Evolutionary conservation across 805 yeast species (phyloP), one percentile per base, ranked within the genome.

Genomic region (Kodamaea kakaduensis): DNA sequence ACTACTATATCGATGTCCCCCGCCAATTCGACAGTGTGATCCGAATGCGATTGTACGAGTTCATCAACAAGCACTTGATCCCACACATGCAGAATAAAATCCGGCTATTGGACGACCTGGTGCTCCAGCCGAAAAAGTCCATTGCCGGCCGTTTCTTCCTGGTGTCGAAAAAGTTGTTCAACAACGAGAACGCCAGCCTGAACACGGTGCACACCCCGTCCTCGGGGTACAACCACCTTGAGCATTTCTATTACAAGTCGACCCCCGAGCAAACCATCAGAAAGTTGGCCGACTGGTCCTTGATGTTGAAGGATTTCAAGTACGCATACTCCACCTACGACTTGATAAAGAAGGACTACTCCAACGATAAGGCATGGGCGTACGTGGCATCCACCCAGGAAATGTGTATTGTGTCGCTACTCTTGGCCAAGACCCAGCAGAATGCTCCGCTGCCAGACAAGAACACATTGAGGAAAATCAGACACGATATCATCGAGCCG

Each of bases 281-380:
- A 33, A 82, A 84, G 51, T 64, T 90, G 17, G 97, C 95, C 0
- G 98, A 93, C 56, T 86, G 95, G 86, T 78, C 88, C 5, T 78
- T 90, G 50, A 85, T 93, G 78, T 60, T 89, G n/a, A 75, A 88
- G 23, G 96, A 93, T 61, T 90, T 83, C 67, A 80, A 81, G 54
- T 78, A 77, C 39, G 93, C 97, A 3, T 81, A 83, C 50, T 67
- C 84, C 1, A 83, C 87, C 1, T 90, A 90, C 54, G 97, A 90
- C 41, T 55, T 85, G 33, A 69, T 87, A 24, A 81, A 81, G 41
- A 81, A 83, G 49, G 96, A 89, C 53, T 81, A 81, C 45, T 65
- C 76, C 25, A 73, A 75, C 40, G 93, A 83, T 49, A 83, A 80
- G 58, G 86, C 93, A 1, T 86, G 93, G 87, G 62, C 70, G 9